phyloP scores from a whole-genome alignment of 2,329 filamentous ascomycete genomes.

The Orbilia blumenaviensis region DNA sequence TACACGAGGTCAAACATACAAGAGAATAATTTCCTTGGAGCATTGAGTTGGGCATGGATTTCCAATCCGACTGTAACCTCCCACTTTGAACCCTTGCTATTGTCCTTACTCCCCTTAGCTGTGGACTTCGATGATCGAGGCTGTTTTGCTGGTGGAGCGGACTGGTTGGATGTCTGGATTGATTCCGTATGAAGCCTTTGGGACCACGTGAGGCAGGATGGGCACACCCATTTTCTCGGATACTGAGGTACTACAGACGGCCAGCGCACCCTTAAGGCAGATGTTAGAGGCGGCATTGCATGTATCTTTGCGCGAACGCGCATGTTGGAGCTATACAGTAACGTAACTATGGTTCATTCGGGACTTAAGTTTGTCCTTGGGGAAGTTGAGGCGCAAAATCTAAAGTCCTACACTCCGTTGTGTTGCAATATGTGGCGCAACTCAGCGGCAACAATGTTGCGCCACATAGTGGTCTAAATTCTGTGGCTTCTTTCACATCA shows the following conservation, averaged over 20 bases:
- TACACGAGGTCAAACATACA: slow-evolving; percentile 60
- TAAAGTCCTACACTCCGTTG: neutral
- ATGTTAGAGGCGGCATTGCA: slow-evolving; percentile 14
- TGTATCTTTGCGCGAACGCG: neutral
- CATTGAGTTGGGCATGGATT: slow-evolving; percentile 96
- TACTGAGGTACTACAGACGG: neutral
- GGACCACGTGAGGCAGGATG: slow-evolving; percentile 24
- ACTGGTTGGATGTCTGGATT: slow-evolving; percentile 6
- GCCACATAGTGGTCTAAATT: neutral
- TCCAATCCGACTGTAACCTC: slow-evolving; percentile 95
- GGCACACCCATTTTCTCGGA: slow-evolving; percentile 25
- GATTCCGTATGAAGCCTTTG: neutral
- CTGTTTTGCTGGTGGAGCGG: neutral
- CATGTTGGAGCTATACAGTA: neutral
- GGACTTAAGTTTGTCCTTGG: neutral
- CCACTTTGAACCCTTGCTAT: slow-evolving; percentile 67
- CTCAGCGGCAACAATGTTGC: neutral
- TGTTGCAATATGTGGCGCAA: slow-evolving; percentile 8
- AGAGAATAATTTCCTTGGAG: slow-evolving; percentile 88
- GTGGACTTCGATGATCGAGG: neutral
- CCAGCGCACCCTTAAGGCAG: slow-evolving; percentile 2
- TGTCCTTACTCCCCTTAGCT: neutral
- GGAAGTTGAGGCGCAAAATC: neutral
- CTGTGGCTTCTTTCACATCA: neutral
- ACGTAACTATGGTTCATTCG: neutral